A percentile compares a stretch with the other conserved stretches of the same genome.
phyloP scores from a whole-genome alignment of 441 rosid genomes.

The Theobroma grandiflorum region DNA sequence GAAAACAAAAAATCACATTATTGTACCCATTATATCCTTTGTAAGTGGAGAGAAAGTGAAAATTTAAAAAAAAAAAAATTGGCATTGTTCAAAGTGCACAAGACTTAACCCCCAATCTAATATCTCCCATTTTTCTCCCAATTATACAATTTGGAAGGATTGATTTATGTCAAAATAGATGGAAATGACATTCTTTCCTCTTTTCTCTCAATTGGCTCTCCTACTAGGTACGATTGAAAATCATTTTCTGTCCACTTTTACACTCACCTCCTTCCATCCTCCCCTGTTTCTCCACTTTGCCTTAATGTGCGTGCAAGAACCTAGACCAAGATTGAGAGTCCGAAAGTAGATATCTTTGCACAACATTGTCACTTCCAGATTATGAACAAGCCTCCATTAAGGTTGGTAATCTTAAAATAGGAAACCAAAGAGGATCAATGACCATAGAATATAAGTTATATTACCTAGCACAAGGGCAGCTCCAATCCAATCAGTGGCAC shows the following conservation, averaged over 20 bases:
- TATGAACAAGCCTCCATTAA: neutral
- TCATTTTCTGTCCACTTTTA: neutral
- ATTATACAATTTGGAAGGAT: too few relatives aligned
- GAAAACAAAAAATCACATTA: too few relatives aligned
- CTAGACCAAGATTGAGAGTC: neutral
- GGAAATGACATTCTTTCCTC: neutral
- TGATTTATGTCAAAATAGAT: neutral
- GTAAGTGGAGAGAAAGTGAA: too few relatives aligned
- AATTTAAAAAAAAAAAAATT: too few relatives aligned
- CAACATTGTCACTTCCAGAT: neutral
- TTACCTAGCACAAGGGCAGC: conserved; percentile 66
- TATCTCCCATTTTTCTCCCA: neutral
- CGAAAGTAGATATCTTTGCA: neutral
- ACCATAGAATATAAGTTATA: conserved; percentile 8
- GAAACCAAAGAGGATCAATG: neutral
- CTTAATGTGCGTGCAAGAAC: neutral
- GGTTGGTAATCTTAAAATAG: neutral
- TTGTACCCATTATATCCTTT: too few relatives aligned
- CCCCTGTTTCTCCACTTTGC: neutral
- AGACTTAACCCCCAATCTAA: too few relatives aligned
- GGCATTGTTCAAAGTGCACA: too few relatives aligned
- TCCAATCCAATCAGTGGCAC: conserved; percentile 67
- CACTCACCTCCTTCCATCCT: neutral
- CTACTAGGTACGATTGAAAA: neutral
- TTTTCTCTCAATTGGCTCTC: neutral